Evolutionary conservation across 139 green algal species (phyloP).

Genomic region (Micractinium conductrix): DNA sequence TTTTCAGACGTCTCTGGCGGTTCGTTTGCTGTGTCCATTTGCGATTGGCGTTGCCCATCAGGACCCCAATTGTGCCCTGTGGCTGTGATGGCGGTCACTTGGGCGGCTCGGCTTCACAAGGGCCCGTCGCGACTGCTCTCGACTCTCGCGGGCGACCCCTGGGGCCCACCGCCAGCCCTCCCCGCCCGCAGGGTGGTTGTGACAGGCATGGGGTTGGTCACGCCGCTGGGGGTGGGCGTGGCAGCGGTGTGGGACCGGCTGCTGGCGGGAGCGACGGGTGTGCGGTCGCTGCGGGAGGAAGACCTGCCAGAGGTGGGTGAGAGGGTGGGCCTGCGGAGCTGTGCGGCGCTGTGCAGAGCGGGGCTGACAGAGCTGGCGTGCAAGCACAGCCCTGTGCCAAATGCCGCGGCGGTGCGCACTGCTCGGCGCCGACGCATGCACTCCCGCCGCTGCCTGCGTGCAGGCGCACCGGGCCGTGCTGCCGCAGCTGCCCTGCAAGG

Average conservation of each 20-base stretch:
- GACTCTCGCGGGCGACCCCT: slow-evolving; percentile 33
- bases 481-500: slow-evolving; percentile 62
- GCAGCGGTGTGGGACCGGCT: slow-evolving; percentile 70
- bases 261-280: slow-evolving; percentile 66
- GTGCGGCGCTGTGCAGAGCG: neutral
- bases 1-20: too few relatives aligned
- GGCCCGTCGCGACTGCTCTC: neutral
- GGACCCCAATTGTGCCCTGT: too few relatives aligned
- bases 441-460: neutral
- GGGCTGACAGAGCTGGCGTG: too few relatives aligned
- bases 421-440: neutral
- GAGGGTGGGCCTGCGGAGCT: neutral
- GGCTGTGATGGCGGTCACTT: neutral
- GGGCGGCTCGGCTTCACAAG: neutral
- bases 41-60: too few relatives aligned
- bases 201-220: slow-evolving; percentile 89
- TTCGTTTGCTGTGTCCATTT: too few relatives aligned
- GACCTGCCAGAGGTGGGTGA: slow-evolving; percentile 77
- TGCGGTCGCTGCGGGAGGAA: slow-evolving; percentile 61
- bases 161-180: slow-evolving; percentile 15
- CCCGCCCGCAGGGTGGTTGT: slow-evolving; percentile 77
- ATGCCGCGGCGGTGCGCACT: too few relatives aligned
- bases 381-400: too few relatives aligned
- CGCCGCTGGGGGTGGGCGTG: slow-evolving; percentile 81
- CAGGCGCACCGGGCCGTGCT: slow-evolving; percentile 44